Evolutionary conservation across 2,329 filamentous ascomycete species (phyloP).

Genomic region (Nemania sp.): DNA sequence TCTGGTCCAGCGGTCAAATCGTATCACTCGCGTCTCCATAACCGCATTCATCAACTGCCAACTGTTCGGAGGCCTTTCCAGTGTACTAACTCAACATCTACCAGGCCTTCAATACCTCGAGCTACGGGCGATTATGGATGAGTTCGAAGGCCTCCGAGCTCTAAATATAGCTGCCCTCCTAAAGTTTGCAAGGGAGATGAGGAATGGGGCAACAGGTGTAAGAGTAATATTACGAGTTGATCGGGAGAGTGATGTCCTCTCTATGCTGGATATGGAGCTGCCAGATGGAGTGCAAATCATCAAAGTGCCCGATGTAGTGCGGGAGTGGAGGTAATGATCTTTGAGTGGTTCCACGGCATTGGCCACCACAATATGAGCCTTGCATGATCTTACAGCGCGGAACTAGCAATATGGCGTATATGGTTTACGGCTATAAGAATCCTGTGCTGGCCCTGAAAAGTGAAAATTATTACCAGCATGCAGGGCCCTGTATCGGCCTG

Average conservation of each 20-base stretch:
- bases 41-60: not conserved
- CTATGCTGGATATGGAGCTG: not conserved
- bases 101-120: constrained; percentile 9
- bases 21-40: constrained; percentile 4
- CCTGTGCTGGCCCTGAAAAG: no score
- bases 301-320: not conserved
- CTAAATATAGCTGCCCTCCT: not conserved
- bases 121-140: not conserved
- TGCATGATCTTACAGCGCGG: not conserved
- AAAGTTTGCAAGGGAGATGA: not conserved
- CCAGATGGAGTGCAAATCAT: constrained; percentile 2
- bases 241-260: not conserved
- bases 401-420: not conserved
- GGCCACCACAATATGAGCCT: not conserved
- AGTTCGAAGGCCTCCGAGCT: not conserved
- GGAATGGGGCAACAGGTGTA: not conserved
- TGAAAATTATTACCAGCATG: no score
- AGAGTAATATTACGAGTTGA: constrained; percentile 5
- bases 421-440: not conserved
- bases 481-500: no score
- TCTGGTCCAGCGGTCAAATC: not conserved
- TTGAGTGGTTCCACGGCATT: not conserved
- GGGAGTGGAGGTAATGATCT: constrained; percentile 1
- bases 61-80: not conserved
- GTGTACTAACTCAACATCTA: constrained; percentile 2